phyloP scores from a whole-genome alignment of 2,329 filamentous ascomycete genomes.

The Leptographium lundbergii region DNA sequence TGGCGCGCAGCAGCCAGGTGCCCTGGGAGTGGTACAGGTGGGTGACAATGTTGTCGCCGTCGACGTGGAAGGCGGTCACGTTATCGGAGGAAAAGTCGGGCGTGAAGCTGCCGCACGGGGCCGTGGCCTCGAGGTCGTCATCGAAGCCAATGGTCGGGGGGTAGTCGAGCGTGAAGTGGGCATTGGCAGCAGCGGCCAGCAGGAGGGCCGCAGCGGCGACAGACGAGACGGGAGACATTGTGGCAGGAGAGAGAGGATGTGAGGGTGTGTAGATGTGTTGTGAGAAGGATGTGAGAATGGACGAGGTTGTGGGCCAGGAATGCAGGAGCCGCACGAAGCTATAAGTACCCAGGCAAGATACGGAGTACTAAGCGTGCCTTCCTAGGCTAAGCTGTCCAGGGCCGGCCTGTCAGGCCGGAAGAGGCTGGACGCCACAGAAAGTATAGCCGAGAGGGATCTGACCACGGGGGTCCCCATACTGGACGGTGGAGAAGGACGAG shows the following conservation, averaged over 20 bases:
- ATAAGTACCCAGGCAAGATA: no score
- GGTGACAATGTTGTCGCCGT: constrained; percentile 38
- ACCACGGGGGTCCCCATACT: no score
- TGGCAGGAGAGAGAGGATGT: neutral
- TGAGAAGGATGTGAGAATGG: neutral
- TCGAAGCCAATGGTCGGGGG: constrained; percentile 35
- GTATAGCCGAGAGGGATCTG: no score
- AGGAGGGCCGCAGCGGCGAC: constrained; percentile 21
- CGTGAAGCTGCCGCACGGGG: constrained; percentile 42
- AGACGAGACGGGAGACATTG: constrained; percentile 24
- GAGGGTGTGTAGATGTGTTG: neutral
- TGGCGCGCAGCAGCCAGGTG: constrained; percentile 46
- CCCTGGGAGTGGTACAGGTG: constrained; percentile 36
- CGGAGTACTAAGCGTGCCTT: no score
- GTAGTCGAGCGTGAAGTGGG: constrained; percentile 42
- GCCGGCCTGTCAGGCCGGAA: no score
- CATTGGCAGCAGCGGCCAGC: constrained; percentile 27
- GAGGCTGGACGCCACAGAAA: no score
- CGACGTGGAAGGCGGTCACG: constrained; percentile 41
- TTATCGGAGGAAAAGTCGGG: constrained; percentile 27
- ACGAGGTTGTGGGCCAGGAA: neutral
- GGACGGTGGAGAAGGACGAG: no score
- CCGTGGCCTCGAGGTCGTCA: constrained; percentile 29
- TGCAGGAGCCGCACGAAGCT: neutral
- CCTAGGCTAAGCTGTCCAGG: no score